Conservation (phyloP, 306 rosid species). For the Betula pendula region DNA sequence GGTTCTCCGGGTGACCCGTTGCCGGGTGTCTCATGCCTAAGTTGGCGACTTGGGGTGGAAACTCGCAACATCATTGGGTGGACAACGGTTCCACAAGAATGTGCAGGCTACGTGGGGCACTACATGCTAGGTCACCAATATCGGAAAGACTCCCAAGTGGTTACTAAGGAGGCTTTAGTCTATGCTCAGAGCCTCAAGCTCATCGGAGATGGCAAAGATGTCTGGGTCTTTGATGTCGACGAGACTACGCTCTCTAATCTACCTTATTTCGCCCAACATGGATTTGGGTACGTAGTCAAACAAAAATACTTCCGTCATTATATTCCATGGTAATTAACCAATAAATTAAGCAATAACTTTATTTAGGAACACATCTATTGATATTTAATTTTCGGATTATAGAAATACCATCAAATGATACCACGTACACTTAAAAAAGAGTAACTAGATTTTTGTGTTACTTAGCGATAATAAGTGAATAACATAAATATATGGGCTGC, state of each 20-base stretch:
- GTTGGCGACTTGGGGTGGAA: slow-evolving; percentile 70
- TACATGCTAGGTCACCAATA: slow-evolving; percentile 47
- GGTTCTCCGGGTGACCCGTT: slow-evolving; percentile 23
- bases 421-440: no score
- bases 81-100: slow-evolving; percentile 38
- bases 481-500: no score
- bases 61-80: slow-evolving; percentile 43
- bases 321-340: no score
- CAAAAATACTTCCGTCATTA: no score
- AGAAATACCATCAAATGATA: no score
- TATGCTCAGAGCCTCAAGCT: slow-evolving; percentile 28
- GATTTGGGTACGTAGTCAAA: slow-evolving; percentile 56
- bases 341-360: no score
- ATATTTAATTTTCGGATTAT: no score
- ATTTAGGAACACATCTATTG: no score
- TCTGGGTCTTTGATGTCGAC: slow-evolving; percentile 53
- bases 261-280: slow-evolving; percentile 47
- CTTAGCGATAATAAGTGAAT: no score
- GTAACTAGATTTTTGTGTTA: no score
- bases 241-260: slow-evolving; percentile 61
- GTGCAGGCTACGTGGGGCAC: slow-evolving; percentile 48
- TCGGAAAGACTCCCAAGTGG: slow-evolving; percentile 41
- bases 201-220: slow-evolving; percentile 23
- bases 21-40: slow-evolving; percentile 34
- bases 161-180: slow-evolving; percentile 27